phyloP scores from a whole-genome alignment of 148 eudicot genomes.

The Cornus controversa region DNA sequence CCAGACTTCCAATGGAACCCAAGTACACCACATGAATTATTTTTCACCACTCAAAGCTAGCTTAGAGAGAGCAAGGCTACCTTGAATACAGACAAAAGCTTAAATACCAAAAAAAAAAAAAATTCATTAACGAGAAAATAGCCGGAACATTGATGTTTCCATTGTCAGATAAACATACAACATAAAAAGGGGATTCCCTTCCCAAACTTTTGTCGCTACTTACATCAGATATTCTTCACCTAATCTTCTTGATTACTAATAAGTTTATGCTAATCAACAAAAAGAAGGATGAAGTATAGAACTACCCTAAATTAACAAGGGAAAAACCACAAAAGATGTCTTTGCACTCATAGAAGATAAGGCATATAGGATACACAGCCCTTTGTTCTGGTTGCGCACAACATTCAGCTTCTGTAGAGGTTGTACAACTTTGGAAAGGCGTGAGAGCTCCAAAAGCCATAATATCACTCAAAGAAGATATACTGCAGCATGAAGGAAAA shows the following conservation, averaged over 20 bases:
- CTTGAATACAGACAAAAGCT: too few species aligned
- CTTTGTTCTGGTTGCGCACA: not conserved
- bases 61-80: too few species aligned
- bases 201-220: conserved; percentile 95
- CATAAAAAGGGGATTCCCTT: conserved; percentile 43
- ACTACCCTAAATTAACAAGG: conserved; percentile 20
- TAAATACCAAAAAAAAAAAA: too few species aligned
- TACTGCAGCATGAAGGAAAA: conserved; percentile 6
- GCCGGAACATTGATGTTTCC: conserved; percentile 18
- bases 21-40: too few species aligned
- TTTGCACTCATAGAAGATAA: not conserved
- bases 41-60: too few species aligned
- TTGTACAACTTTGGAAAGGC: conserved; percentile 1
- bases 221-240: conserved; percentile 75
- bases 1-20: too few species aligned
- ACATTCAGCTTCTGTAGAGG: not conserved
- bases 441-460: not conserved
- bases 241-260: conserved; percentile 31
- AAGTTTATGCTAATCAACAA: conserved; percentile 95
- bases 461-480: not conserved
- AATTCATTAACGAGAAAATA: not conserved
- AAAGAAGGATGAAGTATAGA: conserved; percentile 80
- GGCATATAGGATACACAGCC: conserved; percentile 6
- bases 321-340: not conserved
- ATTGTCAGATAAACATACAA: conserved; percentile 26